Percentiles rank a stretch among this genome's conserved stretches.
phyloP scores from a whole-genome alignment of 306 rosid genomes.

The Astragalus glycyphyllos region DNA sequence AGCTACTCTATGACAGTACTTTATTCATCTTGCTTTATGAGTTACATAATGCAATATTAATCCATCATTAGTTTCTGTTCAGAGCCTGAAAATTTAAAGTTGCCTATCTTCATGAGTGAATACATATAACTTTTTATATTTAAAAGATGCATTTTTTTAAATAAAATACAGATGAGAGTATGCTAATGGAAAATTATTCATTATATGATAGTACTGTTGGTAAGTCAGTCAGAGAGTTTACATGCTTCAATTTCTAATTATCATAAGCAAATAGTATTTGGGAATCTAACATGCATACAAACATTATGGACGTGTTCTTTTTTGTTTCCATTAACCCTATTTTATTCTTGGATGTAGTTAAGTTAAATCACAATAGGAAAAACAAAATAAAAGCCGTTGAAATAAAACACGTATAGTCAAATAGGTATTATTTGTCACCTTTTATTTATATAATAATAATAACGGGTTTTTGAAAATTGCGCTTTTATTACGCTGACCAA shows the following conservation, averaged over 20 bases:
- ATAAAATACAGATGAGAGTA: not conserved
- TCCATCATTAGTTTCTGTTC: conserved; percentile 5
- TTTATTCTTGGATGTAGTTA: not conserved
- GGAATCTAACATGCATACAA: not conserved
- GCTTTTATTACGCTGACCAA: not conserved
- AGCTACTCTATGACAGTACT: conserved; percentile 18
- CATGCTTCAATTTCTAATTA: conserved; percentile 16
- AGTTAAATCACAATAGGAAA: not conserved
- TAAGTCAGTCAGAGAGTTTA: conserved; percentile 18
- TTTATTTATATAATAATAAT: not conserved
- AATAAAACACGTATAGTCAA: not conserved
- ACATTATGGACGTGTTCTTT: not conserved
- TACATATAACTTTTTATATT: not conserved
- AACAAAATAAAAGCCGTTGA: not conserved
- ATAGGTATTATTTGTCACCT: conserved; percentile 9
- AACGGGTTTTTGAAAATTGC: conserved; percentile 2
- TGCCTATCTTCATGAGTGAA: conserved; percentile 4
- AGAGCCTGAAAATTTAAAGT: conserved; percentile 21
- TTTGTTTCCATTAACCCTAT: conserved; percentile 14
- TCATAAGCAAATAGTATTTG: not conserved
- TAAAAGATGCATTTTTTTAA: not conserved
- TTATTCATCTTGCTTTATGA: conserved; percentile 34
- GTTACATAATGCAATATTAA: conserved; percentile 2
- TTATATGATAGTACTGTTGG: conserved; percentile 15
- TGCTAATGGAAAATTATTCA: not conserved